These are phyloP conservation scores for Cryptococcus neoformans DNA, from an alignment of 1,284 basidiomycete genomes.

Conservation along the genomic window DNA sequence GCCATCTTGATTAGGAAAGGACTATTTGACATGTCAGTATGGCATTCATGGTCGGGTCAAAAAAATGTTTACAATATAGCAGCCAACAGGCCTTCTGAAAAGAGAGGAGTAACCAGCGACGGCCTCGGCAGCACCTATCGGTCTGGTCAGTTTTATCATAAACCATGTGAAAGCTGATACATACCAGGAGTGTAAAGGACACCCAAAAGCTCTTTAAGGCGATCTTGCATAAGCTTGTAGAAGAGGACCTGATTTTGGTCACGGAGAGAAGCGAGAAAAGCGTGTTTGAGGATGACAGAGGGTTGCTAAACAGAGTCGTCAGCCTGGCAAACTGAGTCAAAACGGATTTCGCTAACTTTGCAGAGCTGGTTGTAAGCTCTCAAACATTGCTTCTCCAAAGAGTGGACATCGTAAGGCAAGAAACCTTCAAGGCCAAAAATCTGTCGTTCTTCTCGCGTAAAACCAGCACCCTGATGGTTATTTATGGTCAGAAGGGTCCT, in stretches of 20 bases:
- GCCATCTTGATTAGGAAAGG: slow-evolving; percentile 61
- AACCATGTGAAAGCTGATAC: slow-evolving; percentile 3
- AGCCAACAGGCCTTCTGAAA: slow-evolving; percentile 62
- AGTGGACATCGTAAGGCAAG: slow-evolving; percentile 69
- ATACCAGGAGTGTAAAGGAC: slow-evolving; percentile 62
- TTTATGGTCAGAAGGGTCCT: not conserved
- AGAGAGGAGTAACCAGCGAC: slow-evolving; percentile 76
- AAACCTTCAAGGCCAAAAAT: slow-evolving; percentile 73
- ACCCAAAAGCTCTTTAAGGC: slow-evolving; percentile 69
- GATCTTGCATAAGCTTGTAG: slow-evolving; percentile 63
- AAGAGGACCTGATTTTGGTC: slow-evolving; percentile 67
- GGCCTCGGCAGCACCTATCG: slow-evolving; percentile 43
- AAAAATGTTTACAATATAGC: slow-evolving; percentile 33
- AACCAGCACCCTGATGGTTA: slow-evolving; percentile 59
- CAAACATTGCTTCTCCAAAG: slow-evolving; percentile 65
- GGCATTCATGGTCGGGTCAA: not conserved
- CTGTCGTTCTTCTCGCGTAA: slow-evolving; percentile 63
- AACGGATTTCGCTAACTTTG: slow-evolving; percentile 29
- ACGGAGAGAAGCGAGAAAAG: slow-evolving; percentile 53
- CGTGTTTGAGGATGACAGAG: slow-evolving; percentile 48
- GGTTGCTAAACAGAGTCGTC: slow-evolving; percentile 25
- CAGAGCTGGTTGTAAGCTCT: slow-evolving; percentile 65
- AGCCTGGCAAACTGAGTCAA: not conserved
- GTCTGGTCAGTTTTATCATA: not conserved
- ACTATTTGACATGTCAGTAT: slow-evolving; percentile 18